A percentile compares a stretch with the other conserved stretches of the same genome.
phyloP scores from a whole-genome alignment of 352 stramenopile genomes.

The Globisporangium paroecandrum region DNA sequence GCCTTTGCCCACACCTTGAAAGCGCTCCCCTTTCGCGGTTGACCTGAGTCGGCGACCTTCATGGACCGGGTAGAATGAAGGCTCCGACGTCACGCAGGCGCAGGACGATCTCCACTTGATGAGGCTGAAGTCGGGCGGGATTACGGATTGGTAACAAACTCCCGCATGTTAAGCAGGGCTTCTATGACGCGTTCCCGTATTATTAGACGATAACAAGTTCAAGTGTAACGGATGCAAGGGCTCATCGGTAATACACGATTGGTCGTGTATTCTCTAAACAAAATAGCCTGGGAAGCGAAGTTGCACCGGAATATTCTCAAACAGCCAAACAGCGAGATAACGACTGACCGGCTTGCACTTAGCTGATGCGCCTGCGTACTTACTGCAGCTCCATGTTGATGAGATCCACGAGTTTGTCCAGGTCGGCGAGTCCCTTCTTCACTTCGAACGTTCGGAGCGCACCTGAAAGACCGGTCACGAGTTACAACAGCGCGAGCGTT shows the following conservation, averaged over 20 bases:
- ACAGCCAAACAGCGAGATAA: background rate
- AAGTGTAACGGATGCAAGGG: background rate
- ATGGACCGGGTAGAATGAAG: background rate
- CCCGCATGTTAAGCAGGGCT: background rate
- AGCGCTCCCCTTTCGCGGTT: background rate
- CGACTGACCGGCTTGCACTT: background rate
- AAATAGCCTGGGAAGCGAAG: background rate
- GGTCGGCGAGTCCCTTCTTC: constrained; percentile 79
- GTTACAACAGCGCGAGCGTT: background rate
- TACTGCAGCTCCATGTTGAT: constrained; percentile 54
- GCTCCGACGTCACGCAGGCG: background rate
- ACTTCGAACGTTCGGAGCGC: constrained; percentile 80
- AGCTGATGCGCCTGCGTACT: background rate
- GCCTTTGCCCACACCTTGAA: background rate
- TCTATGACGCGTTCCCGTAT: background rate
- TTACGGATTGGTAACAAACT: background rate
- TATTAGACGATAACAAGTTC: background rate
- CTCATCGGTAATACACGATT: background rate
- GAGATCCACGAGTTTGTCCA: constrained; percentile 70
- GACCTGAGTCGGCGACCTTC: constrained; percentile 3
- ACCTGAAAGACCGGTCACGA: constrained; percentile 10
- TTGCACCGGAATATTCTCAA: background rate
- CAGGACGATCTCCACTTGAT: background rate
- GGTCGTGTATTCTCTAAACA: background rate
- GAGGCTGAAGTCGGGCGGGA: background rate